Conservation (phyloP, 768 basidiomycete genomes). For the Naganishia randhawae region DNA sequence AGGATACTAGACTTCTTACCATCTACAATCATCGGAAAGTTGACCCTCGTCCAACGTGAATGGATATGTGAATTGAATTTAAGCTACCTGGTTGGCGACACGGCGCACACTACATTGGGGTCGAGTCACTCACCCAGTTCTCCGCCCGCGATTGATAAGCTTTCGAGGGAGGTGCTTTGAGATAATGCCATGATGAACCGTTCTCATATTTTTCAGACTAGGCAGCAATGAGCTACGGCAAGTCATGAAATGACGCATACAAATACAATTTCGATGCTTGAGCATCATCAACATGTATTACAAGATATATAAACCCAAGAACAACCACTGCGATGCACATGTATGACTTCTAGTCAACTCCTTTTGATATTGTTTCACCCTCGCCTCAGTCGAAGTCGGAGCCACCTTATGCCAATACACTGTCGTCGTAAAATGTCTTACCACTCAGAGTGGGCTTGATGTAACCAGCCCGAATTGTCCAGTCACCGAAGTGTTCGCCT, state of each 20-base stretch:
- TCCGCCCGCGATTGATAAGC: too few species aligned
- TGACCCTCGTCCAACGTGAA: too few species aligned
- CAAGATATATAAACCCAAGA: conserved; percentile 20
- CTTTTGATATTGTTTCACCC: background rate
- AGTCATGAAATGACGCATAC: conserved; percentile 9
- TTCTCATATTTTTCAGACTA: too few species aligned
- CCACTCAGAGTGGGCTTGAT: conserved; percentile 81
- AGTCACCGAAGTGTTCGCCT: conserved; percentile 93
- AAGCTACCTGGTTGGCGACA: too few species aligned
- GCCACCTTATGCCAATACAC: conserved; percentile 29
- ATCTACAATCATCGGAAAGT: too few species aligned
- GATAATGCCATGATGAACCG: too few species aligned
- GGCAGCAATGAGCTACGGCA: too few species aligned
- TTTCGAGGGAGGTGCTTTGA: too few species aligned
- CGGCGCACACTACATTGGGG: too few species aligned
- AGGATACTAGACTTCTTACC: too few species aligned
- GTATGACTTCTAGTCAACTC: conserved; percentile 1
- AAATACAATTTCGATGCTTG: conserved; percentile 3
- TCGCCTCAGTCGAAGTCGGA: background rate
- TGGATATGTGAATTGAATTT: too few species aligned
- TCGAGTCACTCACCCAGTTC: too few species aligned
- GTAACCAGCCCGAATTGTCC: conserved; percentile 84
- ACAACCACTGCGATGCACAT: background rate
- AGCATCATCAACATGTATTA: conserved; percentile 6
- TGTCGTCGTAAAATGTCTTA: conserved; percentile 76